Conservation (phyloP, 2,329 filamentous ascomycete genomes). For the Sordariomycetes sp. region DNA sequence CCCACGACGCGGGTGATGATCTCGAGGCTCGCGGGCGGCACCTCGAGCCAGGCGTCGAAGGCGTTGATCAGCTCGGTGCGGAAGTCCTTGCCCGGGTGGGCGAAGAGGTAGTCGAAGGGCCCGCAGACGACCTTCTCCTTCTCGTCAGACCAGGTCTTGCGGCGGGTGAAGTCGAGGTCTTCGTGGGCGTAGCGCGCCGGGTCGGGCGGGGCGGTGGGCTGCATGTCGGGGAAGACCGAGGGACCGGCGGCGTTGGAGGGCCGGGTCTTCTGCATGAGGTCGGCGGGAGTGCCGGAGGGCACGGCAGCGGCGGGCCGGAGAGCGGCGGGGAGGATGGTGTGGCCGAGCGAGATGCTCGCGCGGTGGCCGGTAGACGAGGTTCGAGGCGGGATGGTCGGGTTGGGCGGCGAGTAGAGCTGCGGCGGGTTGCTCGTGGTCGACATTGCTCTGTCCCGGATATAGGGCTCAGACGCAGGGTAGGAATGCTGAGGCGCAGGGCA, state of each 20-base stretch:
- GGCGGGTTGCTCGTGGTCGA: constrained; percentile 10
- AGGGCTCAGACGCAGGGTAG: too few species aligned
- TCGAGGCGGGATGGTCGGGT: constrained; percentile 55
- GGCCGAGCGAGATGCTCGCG: constrained; percentile 4
- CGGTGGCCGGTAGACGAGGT: constrained; percentile 44
- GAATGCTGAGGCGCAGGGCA: background rate
- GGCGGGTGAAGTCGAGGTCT: constrained; percentile 40
- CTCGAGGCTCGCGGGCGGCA: constrained; percentile 57
- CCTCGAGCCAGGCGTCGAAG: constrained; percentile 72
- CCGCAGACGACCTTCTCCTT: constrained; percentile 71
- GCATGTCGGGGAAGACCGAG: constrained; percentile 22
- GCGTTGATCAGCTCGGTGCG: constrained; percentile 68
- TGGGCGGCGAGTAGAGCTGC: constrained; percentile 36
- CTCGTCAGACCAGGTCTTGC: constrained; percentile 53
- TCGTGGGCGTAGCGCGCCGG: constrained; percentile 42
- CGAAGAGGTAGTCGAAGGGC: constrained; percentile 71
- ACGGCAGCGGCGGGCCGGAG: constrained; percentile 12
- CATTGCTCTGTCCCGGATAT: background rate
- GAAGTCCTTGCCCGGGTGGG: constrained; percentile 77
- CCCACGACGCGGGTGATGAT: constrained; percentile 71
- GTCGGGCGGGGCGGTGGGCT: constrained; percentile 26
- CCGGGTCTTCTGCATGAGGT: background rate
- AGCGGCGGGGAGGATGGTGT: constrained; percentile 1
- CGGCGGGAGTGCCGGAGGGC: constrained; percentile 2
- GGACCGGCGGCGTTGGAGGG: constrained; percentile 11